Base-by-base conservation (phyloP, 139 green algal genomes). In the Chlorokybus atmophyticus region DNA sequence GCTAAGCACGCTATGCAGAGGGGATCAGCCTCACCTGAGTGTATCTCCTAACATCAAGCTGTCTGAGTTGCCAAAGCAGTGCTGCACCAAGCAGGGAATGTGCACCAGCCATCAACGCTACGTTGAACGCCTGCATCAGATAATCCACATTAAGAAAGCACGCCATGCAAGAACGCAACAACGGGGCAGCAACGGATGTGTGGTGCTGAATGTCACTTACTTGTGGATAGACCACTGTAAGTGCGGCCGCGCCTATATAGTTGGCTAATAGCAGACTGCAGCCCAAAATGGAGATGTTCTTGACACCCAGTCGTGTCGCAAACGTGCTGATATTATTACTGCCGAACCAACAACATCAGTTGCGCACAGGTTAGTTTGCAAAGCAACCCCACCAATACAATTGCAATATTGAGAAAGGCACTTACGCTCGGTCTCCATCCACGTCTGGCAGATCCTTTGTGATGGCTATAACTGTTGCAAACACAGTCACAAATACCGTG, bases 361-460 rank as follows among this genome's bases (percentile, higher is more conserved):
- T 21, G 14, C 10, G 35, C 35, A 44, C 14, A 14, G 35, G 35
- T 44, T 44, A 44, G 35, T 21, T 44, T 10, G 35, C 14, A 14
- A 44, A 44, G 14, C 35, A 10, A 44, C 35, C 10, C 35, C 35
- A 10, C 14, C 10, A 14, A 44, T 44, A 10, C 35, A 44, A 44
- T 14, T 14, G 8, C 47, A 14, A 8, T 10, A 10, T 10, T 54
- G 23, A 54, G 47, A 54, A 54, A 24, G 49, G 66, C n/a, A 42
- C 60, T 49, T 23, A 86, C 47, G 85, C 73, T 32, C 63, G 70
- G 79, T 98, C 91, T 3, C 91, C 91, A 66, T 95, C 86, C 24
- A 98, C 74, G 62, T 98, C 91, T 1, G 91, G 74, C 60, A 97
- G 72, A 70, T 98, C 91, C 76, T 98, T 98, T 32, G 89, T 95